A percentile compares a stretch with the other conserved stretches of the same genome.
Conservation (phyloP, 495 filamentous ascomycete genomes). For the Aspergillus ostianus region DNA sequence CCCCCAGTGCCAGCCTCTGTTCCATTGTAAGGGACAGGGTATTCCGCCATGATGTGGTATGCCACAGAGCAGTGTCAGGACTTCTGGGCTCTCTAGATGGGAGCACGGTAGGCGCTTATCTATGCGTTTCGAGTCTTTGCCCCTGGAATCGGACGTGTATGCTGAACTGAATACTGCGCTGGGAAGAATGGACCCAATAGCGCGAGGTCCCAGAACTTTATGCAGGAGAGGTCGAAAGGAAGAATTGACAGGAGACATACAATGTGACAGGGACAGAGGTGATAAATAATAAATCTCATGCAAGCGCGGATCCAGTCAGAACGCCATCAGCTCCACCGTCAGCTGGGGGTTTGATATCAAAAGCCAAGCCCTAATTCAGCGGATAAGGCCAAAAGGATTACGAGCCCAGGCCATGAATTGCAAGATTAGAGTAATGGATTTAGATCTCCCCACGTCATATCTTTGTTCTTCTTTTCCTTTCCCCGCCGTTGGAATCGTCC, state of each 20-base stretch:
- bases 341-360: background rate
- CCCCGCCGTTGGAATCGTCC: background rate
- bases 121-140: background rate
- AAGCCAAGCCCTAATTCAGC: background rate
- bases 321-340: background rate
- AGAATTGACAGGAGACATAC: constrained; percentile 12
- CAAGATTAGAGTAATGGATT: background rate
- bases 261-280: constrained; percentile 11
- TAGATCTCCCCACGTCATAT: background rate
- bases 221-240: constrained; percentile 9
- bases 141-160: background rate
- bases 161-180: constrained; percentile 9
- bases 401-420: background rate
- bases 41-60: constrained; percentile 32
- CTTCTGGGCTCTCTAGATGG: background rate
- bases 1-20: constrained; percentile 60
- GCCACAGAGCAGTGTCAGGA: background rate
- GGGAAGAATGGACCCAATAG: background rate
- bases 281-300: constrained; percentile 26
- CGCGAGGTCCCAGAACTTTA: background rate
- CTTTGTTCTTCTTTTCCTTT: background rate
- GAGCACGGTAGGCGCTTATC: background rate
- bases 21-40: constrained; percentile 62
- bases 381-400: background rate
- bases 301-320: constrained; percentile 24